Evolutionary conservation across 2,329 filamentous ascomycete species (phyloP).

Genomic region (Trichoderma lentiforme): DNA sequence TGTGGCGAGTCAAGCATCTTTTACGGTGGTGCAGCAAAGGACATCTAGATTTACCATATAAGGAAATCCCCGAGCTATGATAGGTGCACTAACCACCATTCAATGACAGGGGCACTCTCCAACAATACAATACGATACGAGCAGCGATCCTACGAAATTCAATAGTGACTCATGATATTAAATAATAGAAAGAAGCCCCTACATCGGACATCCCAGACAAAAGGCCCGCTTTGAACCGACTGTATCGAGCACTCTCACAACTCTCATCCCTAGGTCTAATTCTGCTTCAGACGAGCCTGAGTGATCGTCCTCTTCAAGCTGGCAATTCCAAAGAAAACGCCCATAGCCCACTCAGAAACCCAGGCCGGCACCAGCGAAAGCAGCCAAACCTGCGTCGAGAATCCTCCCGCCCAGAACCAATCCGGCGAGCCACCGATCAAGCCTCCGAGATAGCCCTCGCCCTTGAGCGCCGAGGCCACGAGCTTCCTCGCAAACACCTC

Average conservation of each 20-base stretch:
- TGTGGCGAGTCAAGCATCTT: not conserved
- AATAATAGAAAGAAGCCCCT: not conserved
- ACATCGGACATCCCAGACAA: not conserved
- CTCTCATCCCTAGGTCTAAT: not conserved
- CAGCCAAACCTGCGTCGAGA: constrained; percentile 30
- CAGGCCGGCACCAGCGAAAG: constrained; percentile 26
- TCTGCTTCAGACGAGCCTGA: constrained; percentile 22
- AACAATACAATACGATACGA: not conserved
- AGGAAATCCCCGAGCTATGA: not conserved
- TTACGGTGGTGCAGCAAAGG: not conserved
- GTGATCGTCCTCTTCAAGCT: constrained; percentile 22
- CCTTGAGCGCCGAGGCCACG: constrained; percentile 41
- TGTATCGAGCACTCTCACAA: not conserved
- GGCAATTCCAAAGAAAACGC: constrained; percentile 30
- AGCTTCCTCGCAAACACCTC: constrained; percentile 42
- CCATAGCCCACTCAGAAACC: constrained; percentile 30
- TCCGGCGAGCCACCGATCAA: constrained; percentile 33
- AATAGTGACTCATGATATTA: not conserved
- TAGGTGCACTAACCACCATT: not conserved
- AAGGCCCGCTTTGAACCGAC: not conserved
- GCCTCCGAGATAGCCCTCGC: constrained; percentile 35
- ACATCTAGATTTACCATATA: not conserved
- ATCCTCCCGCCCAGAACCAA: constrained; percentile 36
- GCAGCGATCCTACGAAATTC: not conserved
- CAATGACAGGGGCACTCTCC: not conserved